Conservation (phyloP, 2,329 filamentous ascomycete genomes). For the Colletotrichum sp. region DNA sequence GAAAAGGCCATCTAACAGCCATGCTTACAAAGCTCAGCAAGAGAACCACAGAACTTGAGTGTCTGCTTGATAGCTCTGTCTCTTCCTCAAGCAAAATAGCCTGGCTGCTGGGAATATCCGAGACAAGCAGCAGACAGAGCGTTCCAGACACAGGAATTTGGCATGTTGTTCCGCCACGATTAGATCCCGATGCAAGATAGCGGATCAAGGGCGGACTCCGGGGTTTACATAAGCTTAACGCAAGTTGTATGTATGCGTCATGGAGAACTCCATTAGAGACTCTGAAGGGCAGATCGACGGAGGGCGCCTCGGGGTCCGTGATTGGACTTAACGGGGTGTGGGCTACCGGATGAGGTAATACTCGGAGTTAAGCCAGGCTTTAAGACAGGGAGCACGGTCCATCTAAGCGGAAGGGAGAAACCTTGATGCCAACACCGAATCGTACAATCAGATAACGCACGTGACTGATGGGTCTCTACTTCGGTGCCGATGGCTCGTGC, state of each 20-base stretch:
- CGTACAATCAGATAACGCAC: not conserved
- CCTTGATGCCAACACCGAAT: not conserved
- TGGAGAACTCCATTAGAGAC: not conserved
- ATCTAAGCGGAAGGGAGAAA: not conserved
- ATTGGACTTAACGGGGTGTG: not conserved
- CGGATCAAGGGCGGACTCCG: not conserved
- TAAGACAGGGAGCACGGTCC: not conserved
- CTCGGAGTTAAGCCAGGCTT: not conserved
- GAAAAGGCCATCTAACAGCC: not conserved
- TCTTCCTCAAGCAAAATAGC: not conserved
- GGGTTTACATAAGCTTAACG: not conserved
- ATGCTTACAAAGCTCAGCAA: not conserved
- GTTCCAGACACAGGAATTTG: not conserved
- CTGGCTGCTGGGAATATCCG: not conserved
- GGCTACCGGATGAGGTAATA: not conserved
- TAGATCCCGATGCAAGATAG: not conserved
- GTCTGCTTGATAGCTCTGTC: not conserved
- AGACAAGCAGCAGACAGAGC: not conserved
- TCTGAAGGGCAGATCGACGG: not conserved
- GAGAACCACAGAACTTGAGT: not conserved
- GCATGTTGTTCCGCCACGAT: not conserved
- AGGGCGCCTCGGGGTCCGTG: not conserved
- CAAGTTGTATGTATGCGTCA: not conserved
- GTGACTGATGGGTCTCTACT: not conserved
- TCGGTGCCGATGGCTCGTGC: not conserved